These are phyloP conservation scores for Camillea tinctor DNA, from an alignment of 2,329 filamentous ascomycete species.

Conservation along the genomic window DNA sequence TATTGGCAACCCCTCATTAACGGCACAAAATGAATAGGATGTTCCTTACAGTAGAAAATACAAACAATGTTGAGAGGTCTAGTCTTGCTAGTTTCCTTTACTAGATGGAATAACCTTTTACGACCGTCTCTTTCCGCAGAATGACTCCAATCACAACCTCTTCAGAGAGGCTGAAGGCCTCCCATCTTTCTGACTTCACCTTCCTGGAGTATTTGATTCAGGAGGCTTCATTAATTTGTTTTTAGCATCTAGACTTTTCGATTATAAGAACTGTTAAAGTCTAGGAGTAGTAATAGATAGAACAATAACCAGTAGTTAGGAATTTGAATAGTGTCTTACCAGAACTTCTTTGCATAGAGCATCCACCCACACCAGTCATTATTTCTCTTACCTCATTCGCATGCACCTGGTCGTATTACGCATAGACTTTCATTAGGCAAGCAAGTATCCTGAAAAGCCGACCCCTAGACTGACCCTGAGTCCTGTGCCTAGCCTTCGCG, in stretches of 20 bases:
- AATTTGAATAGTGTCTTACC: neutral
- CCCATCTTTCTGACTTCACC: too few relatives aligned
- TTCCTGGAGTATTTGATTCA: too few relatives aligned
- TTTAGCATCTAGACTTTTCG: too few relatives aligned
- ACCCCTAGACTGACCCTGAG: neutral
- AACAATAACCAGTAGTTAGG: too few relatives aligned
- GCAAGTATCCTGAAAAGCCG: neutral
- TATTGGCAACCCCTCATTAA: neutral
- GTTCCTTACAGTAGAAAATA: too few relatives aligned
- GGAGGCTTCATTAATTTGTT: too few relatives aligned
- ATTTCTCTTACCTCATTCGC: neutral
- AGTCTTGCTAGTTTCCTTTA: neutral
- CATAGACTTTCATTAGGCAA: neutral
- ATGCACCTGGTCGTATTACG: neutral
- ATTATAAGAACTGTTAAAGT: too few relatives aligned
- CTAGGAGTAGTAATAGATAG: too few relatives aligned
- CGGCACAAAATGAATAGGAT: too few relatives aligned
- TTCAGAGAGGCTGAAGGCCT: too few relatives aligned
- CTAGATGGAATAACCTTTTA: neutral
- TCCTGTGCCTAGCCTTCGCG: neutral
- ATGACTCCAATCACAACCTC: too few relatives aligned
- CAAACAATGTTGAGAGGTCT: neutral
- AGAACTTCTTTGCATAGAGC: neutral
- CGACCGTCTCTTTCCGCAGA: too few relatives aligned
- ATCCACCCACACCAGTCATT: neutral